A percentile compares a stretch with the other conserved stretches of the same genome.
Evolutionary conservation across 116 monocot species (phyloP).

Genomic region (Posidonia oceanica): DNA sequence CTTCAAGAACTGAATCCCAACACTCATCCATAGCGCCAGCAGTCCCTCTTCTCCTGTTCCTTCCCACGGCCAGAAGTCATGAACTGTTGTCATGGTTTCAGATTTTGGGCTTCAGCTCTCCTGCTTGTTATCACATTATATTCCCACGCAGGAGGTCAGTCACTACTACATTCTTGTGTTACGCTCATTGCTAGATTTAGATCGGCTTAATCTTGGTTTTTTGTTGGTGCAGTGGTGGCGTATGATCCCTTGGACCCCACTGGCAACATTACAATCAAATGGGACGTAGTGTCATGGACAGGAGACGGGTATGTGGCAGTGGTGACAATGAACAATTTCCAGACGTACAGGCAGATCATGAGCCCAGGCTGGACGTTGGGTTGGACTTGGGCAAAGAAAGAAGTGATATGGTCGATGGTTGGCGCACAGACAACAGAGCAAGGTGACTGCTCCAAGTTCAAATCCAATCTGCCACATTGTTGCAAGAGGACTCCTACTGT

Average conservation of each 20-base stretch:
- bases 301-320: slow-evolving; percentile 81
- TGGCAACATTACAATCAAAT: slow-evolving; percentile 76
- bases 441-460: slow-evolving; percentile 79
- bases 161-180: neutral
- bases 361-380: slow-evolving; percentile 62
- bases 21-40: too few relatives aligned
- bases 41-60: too few relatives aligned
- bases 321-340: slow-evolving; percentile 69
- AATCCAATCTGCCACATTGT: slow-evolving; percentile 48
- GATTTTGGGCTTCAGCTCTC: neutral
- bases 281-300: slow-evolving; percentile 87
- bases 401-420: slow-evolving; percentile 71
- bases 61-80: too few relatives aligned
- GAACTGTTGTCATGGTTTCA: too few relatives aligned
- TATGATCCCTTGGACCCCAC: slow-evolving; percentile 83
- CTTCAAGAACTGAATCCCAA: neutral
- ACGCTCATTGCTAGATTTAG: neutral
- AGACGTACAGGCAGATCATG: slow-evolving; percentile 67
- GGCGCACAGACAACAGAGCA: slow-evolving; percentile 68
- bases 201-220: neutral
- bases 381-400: slow-evolving; percentile 73
- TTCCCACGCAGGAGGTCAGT: too few relatives aligned
- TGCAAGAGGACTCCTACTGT: slow-evolving; percentile 44
- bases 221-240: slow-evolving; percentile 24
- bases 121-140: neutral